These are phyloP conservation scores for Acer yangbiense DNA, from an alignment of 345 rosid species.

Conservation along the genomic window DNA sequence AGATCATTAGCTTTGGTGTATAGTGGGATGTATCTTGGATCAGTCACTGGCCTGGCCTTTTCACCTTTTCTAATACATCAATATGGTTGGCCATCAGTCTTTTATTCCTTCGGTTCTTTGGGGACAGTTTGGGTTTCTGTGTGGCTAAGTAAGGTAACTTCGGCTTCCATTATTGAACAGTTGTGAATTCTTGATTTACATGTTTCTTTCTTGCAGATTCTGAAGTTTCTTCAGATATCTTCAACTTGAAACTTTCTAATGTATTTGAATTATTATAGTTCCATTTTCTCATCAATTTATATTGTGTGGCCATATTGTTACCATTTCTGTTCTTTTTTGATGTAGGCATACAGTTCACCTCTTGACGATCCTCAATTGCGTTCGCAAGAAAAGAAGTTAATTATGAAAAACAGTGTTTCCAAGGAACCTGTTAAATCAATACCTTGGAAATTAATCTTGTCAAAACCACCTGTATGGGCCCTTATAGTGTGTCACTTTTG, in stretches of 20 bases:
- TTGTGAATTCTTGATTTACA: slow-evolving; percentile 1
- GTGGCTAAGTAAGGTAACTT: slow-evolving; percentile 77
- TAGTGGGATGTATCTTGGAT: slow-evolving; percentile 96
- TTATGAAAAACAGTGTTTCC: slow-evolving; percentile 49
- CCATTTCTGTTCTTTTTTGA: slow-evolving; percentile 20
- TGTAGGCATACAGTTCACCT: slow-evolving; percentile 88
- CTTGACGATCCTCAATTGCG: slow-evolving; percentile 68
- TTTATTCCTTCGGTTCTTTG: slow-evolving; percentile 90
- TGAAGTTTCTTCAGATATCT: not conserved
- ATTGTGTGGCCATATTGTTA: not conserved
- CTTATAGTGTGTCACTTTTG: slow-evolving; percentile 81
- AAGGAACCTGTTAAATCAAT: slow-evolving; percentile 77
- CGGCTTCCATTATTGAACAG: not conserved
- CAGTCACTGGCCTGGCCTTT: slow-evolving; percentile 92
- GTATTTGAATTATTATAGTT: not conserved
- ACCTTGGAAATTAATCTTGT: slow-evolving; percentile 83
- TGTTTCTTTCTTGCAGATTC: slow-evolving; percentile 13
- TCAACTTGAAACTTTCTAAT: too few species aligned
- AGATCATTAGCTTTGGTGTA: slow-evolving; percentile 88
- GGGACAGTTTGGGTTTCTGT: slow-evolving; percentile 82
- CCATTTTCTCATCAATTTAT: not conserved
- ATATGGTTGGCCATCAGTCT: slow-evolving; percentile 95
- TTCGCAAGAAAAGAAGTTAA: slow-evolving; percentile 69
- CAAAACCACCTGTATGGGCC: slow-evolving; percentile 93
- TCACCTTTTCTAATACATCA: slow-evolving; percentile 89